phyloP scores from a whole-genome alignment of 2,329 filamentous ascomycete species.

The Leptographium lundbergii region DNA sequence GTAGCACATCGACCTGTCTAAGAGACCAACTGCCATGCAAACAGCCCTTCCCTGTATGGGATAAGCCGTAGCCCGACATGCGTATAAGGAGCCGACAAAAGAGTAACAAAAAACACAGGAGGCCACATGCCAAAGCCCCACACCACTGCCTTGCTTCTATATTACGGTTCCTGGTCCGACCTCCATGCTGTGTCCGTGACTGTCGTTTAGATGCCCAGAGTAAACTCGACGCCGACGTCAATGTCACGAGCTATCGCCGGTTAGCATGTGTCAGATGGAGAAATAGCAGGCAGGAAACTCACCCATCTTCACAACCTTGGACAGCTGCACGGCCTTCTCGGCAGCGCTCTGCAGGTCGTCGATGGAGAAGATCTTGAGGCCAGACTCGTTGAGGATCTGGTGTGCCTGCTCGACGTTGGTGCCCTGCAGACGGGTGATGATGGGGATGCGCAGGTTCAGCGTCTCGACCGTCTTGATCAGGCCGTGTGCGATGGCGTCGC shows the following conservation, averaged over 20 bases:
- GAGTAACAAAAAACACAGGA: not conserved
- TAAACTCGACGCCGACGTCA: constrained; percentile 93
- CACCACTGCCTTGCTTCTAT: not conserved
- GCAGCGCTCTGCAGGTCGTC: constrained; percentile 95
- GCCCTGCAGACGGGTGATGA: constrained; percentile 93
- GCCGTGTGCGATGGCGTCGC: constrained; percentile 92
- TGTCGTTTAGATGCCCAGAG: constrained; percentile 68
- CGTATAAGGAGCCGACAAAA: not conserved
- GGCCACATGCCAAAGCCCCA: not conserved
- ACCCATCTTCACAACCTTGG: constrained; percentile 98
- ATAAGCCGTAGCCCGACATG: not conserved
- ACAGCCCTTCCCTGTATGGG: not conserved
- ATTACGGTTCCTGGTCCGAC: not conserved
- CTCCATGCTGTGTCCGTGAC: not conserved
- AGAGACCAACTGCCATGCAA: not conserved
- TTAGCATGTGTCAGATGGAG: constrained; percentile 4
- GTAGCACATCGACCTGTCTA: not conserved
- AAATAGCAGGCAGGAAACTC: constrained; percentile 26
- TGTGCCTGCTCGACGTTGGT: constrained; percentile 96
- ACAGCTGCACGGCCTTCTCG: constrained; percentile 97
- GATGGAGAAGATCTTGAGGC: constrained; percentile 99
- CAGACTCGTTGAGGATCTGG: constrained; percentile 88
- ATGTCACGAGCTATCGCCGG: constrained; percentile 64
- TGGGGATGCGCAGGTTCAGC: constrained; percentile 92
- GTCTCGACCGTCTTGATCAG: constrained; percentile 88